Percentiles rank a stretch among this genome's conserved stretches.
These are phyloP conservation scores for Phytophthora crassamura DNA, from an alignment of 352 stramenopile species.

Conservation along the genomic window DNA sequence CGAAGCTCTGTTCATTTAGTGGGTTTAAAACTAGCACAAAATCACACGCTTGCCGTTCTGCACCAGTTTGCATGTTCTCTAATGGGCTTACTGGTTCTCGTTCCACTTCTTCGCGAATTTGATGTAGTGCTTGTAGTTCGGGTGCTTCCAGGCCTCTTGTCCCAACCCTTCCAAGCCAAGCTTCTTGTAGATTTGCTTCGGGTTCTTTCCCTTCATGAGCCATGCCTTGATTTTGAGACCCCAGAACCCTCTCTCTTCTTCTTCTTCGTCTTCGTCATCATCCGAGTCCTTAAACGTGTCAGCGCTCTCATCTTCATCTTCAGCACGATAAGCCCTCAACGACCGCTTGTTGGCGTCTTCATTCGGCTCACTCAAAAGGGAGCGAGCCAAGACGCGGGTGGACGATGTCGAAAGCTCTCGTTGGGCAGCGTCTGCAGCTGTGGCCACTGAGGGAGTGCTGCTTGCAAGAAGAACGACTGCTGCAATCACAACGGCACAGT, in stretches of 20 bases:
- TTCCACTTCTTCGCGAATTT: neutral
- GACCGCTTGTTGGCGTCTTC: neutral
- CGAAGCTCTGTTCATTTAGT: too few species aligned
- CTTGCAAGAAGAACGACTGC: too few species aligned
- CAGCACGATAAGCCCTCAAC: too few species aligned
- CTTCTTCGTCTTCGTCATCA: neutral
- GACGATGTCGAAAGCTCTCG: too few species aligned
- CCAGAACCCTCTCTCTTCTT: neutral
- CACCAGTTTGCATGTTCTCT: too few species aligned
- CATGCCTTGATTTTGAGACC: neutral
- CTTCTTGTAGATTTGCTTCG: slow-evolving; percentile 1
- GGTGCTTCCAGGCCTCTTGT: neutral
- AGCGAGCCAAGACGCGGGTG: too few species aligned
- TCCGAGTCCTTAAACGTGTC: neutral
- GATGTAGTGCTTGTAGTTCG: neutral
- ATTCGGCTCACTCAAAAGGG: neutral
- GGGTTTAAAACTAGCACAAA: too few species aligned
- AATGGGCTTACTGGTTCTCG: neutral
- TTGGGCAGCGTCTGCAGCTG: too few species aligned
- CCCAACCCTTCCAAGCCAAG: neutral
- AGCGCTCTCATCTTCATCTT: too few species aligned
- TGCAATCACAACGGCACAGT: too few species aligned
- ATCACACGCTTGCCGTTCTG: too few species aligned
- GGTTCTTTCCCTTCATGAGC: neutral
- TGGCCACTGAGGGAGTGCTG: too few species aligned